Percentiles rank a stretch among this genome's conserved stretches.
phyloP scores from a whole-genome alignment of 768 basidiomycete species.

The Suillus lakei region DNA sequence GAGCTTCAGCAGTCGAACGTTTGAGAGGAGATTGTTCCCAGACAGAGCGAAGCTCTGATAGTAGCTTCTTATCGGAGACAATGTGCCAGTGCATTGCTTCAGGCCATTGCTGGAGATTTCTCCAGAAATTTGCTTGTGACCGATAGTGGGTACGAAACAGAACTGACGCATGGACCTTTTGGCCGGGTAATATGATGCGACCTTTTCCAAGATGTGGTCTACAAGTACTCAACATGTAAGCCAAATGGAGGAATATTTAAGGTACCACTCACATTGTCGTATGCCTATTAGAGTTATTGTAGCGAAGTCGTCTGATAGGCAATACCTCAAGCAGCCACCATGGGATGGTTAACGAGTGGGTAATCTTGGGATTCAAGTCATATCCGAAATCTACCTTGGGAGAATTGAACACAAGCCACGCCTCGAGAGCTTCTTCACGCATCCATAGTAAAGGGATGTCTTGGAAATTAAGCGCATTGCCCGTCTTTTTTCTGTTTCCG shows the following conservation, averaged over 20 bases:
- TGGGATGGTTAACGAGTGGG: slow-evolving; percentile 12
- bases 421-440: slow-evolving; percentile 33
- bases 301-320: slow-evolving; percentile 30
- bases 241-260: neutral
- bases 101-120: slow-evolving; percentile 28
- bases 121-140: slow-evolving; percentile 27
- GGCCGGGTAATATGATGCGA: slow-evolving; percentile 32
- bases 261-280: slow-evolving; percentile 23
- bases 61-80: neutral
- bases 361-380: slow-evolving; percentile 24
- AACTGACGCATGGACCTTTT: slow-evolving; percentile 37
- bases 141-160: slow-evolving; percentile 36
- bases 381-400: slow-evolving; percentile 33
- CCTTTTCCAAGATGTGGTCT: slow-evolving; percentile 33
- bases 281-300: slow-evolving; percentile 29
- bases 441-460: slow-evolving; percentile 37
- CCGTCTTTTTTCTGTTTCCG: slow-evolving; percentile 27
- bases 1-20: slow-evolving; percentile 19
- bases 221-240: slow-evolving; percentile 12
- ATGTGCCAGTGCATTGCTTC: slow-evolving; percentile 14
- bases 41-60: too few relatives aligned
- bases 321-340: slow-evolving; percentile 33
- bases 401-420: slow-evolving; percentile 26
- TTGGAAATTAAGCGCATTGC: slow-evolving; percentile 25
- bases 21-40: slow-evolving; percentile 12